Percentiles rank a stretch among this genome's conserved stretches.
Conservation (phyloP, 495 filamentous ascomycete genomes). For the Lineolata rhizophorae region DNA sequence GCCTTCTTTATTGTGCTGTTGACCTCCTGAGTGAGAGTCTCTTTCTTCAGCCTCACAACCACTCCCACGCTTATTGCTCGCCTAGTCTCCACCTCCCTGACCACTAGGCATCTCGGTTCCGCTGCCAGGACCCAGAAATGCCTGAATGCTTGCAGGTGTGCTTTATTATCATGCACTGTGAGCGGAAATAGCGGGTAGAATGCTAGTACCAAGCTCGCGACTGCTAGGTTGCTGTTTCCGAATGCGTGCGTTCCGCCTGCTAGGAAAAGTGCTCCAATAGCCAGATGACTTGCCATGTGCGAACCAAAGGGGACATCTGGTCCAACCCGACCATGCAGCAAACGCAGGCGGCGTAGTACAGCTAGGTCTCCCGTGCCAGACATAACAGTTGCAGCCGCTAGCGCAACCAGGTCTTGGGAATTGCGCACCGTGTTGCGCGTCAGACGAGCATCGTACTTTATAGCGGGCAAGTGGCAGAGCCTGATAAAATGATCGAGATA, state of each 20-base stretch:
- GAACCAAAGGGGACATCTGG: constrained; percentile 74
- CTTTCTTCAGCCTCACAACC: constrained; percentile 23
- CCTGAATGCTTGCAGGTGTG: constrained; percentile 87
- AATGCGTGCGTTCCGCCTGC: constrained; percentile 84
- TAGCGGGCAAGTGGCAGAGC: constrained; percentile 41
- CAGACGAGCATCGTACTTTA: constrained; percentile 60
- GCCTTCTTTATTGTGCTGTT: constrained; percentile 1
- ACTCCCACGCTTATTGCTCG: constrained; percentile 58
- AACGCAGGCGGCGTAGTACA: constrained; percentile 74
- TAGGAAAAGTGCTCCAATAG: constrained; percentile 76
- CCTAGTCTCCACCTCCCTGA: constrained; percentile 62
- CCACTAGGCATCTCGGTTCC: constrained; percentile 70
- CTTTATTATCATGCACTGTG: constrained; percentile 74
- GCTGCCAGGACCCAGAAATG: constrained; percentile 94
- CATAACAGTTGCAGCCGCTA: constrained; percentile 77
- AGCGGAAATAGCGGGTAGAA: constrained; percentile 89
- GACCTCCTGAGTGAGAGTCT: not conserved
- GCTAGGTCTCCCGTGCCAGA: constrained; percentile 79
- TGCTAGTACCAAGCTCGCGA: constrained; percentile 68
- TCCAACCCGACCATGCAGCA: constrained; percentile 73
- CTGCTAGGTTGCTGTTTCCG: constrained; percentile 67
- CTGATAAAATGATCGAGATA: constrained; percentile 79
- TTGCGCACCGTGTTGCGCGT: constrained; percentile 65
- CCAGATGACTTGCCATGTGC: constrained; percentile 80
- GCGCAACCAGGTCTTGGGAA: constrained; percentile 66